Base-by-base conservation (phyloP, 495 filamentous ascomycete genomes). In the Tricharina praecox region DNA sequence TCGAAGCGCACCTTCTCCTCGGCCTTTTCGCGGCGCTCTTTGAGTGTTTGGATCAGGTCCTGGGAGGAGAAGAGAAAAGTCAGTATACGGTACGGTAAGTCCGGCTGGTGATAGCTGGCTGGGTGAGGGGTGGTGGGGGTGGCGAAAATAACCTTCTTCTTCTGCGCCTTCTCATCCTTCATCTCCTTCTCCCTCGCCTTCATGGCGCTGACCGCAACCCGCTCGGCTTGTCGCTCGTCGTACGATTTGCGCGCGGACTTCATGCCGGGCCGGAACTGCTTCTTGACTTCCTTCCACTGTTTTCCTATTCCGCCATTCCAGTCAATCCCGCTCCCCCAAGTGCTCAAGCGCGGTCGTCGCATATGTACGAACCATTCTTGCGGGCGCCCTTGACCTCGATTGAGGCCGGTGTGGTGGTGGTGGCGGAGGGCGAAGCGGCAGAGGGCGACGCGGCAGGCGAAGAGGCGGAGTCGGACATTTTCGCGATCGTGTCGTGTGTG, bases 101-200 rank as follows among this genome's bases (percentile, higher is more conserved):
- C n/a, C n/a, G 28, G 28, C 7, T 32, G 28, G 13, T 7, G 28
- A 32, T 7, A 32, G 28, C 13, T 7, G 28, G 28, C 34, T 15
- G 15, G 16, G 8, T 8, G 8, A 15, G 5, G 15, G 34, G 34
- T 7, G 34, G 8, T 4, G 9, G 34, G 9, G 18, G 34, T 9
- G 16, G 16, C 34, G 18, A 37, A 15, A 37, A 37, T 9, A n/a
- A 35, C 43, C 26, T 23, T 33, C 43, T 46, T 46, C 23, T 43
- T 43, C 40, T 25, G 43, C 10, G 24, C 85, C 63, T 92, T 93
- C 67, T 96, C 90, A 3, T 84, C 82, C 66, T 90, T 94, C 78
- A 97, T 78, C 61, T 94, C 86, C 59, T 79, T 82, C 65, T 96
- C 90, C 47, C 79, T 81, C 16, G 85, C 81, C 67, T 93, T 97